Base-by-base conservation (phyloP, 805 yeast genomes). In the Starmerella kuoi region DNA sequence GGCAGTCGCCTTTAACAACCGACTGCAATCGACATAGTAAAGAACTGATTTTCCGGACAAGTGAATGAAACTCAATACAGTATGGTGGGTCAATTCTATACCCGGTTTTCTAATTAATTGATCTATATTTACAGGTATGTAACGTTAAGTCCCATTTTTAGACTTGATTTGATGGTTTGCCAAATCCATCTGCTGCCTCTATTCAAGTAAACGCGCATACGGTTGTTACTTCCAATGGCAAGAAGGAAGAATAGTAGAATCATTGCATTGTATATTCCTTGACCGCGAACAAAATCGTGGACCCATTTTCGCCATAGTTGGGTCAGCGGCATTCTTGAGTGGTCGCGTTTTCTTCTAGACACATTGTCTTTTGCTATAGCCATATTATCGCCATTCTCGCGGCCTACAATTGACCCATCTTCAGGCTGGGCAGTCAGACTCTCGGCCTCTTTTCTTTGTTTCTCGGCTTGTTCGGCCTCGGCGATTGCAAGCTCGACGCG, bases 91-190 rank as follows among this genome's bases (percentile, higher is more conserved):
- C n/a, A n/a, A n/a, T n/a, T n/a, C n/a, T n/a, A n/a, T n/a, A n/a
- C n/a, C n/a, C n/a, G n/a, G n/a, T n/a, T n/a, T n/a, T n/a, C n/a
- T n/a, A n/a, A n/a, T n/a, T n/a, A n/a, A n/a, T n/a, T n/a, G n/a
- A n/a, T n/a, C n/a, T n/a, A n/a, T n/a, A n/a, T 14, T 35, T 38
- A 50, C 18, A 50, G 36, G 24, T 50, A 50, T 1, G 54, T 48
- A 8, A 50, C 54, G 6, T 39, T 40, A 12, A 48, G 34, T 2
- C 45, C 52, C 54, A 50, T 50, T 5, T 31, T 24, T 1, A 44
- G 26, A 23, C 47, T 43, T 25, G 38, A 27, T 18, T 24, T 23
- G 4, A 46, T 14, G 3, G 51, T 38, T 3, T 20, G 19, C 47
- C 44, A 41, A 5, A 45, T 35, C 54, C 54, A 50, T 5, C n/a